Base-by-base conservation (phyloP, 345 rosid species). In the Erucastrum elatum region DNA sequence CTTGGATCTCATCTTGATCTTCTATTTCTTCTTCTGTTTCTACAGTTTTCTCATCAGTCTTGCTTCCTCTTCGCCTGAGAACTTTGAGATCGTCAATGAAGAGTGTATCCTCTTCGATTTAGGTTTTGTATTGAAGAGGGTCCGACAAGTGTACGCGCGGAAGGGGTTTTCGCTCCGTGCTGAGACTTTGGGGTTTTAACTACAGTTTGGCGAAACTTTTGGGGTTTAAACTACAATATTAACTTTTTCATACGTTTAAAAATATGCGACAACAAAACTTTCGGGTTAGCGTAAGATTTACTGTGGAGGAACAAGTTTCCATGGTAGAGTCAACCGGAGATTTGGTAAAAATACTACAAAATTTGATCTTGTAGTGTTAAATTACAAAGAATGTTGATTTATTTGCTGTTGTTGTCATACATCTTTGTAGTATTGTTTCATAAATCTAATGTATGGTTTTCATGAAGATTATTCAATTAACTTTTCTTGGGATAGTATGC, bases 1-100 rank as follows among this genome's bases (percentile, higher is more conserved):
- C 61, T 79, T 72, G 15, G 27, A 6, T 60, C 64, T 79, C 82
- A 72, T 72, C 41, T 59, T 33, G 6, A 66, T 77, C 44, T 55
- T 71, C 51, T 51, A n/a, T n/a, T 35, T 77, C 55, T 51, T 70
- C 46, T 49, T 58, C 63, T 51, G 49, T 60, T 41, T 41, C 61
- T 72, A 39, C 66, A 8, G 59, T 15, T 64, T 16, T 64, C 64
- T 49, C 46, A n/a, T 9, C 68, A 70, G 60, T 66, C n/a, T 35
- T 7, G 33, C 46, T 29, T 46, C 25, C 51, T 31, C 11, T 72
- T 65, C 17, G n/a, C 55, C 27, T 29, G 67, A 39, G 9, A 68
- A 30, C 21, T 76, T 65, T 13, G 77, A 65, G 66, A 64, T 70
- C n/a, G 46, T 5, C 63, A 6, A 27, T 68, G 60, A 49, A 44